Evolutionary conservation across 2,329 filamentous ascomycete genomes (phyloP).

Genomic region (Myriosclerotinia curreyana): DNA sequence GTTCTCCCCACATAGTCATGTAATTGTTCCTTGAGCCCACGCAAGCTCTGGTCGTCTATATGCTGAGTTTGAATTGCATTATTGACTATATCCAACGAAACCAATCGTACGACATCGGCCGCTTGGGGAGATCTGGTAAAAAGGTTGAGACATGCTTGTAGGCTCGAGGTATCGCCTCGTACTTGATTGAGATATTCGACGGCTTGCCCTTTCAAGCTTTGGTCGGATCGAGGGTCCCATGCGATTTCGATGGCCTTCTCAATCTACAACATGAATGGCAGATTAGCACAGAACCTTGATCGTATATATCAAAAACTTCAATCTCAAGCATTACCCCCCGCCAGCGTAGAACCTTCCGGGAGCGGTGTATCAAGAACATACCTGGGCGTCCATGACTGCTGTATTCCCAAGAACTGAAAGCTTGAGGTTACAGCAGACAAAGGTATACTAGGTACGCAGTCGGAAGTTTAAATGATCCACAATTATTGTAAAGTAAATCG

Average conservation of each 20-base stretch:
- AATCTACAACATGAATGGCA: constrained; percentile 56
- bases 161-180: constrained; percentile 76
- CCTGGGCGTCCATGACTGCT: constrained; percentile 38
- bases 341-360: neutral
- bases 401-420: constrained; percentile 19
- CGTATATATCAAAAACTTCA: neutral
- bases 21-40: constrained; percentile 75
- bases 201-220: constrained; percentile 73
- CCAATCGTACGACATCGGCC: constrained; percentile 81
- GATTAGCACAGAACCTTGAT: constrained; percentile 8
- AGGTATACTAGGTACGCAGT: neutral
- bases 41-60: constrained; percentile 69
- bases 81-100: constrained; percentile 90
- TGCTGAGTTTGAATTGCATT: constrained; percentile 79
- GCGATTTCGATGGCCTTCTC: constrained; percentile 95
- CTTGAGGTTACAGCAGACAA: constrained; percentile 21
- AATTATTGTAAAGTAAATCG: constrained; percentile 28
- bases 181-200: constrained; percentile 78
- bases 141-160: constrained; percentile 83
- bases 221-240: constrained; percentile 76
- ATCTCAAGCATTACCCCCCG: neutral
- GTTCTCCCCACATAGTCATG: constrained; percentile 75
- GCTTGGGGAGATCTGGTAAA: constrained; percentile 75
- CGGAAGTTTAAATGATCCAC: constrained; percentile 25
- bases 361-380: constrained; percentile 30